Conservation (phyloP, 257 asterid genomes). For the Solanum tarijense region DNA sequence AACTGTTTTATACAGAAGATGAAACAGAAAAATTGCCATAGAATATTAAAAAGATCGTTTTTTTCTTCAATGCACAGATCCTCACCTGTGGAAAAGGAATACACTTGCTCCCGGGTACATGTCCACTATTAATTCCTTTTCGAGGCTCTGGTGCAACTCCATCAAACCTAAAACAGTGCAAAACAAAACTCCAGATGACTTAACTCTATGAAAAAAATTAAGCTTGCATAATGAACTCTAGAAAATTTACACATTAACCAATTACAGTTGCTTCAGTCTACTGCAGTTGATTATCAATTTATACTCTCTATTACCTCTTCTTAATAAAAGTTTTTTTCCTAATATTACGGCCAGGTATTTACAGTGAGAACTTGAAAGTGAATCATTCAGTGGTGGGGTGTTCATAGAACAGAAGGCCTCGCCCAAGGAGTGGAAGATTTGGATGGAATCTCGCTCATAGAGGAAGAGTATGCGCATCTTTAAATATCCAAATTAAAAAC, state of each 20-base stretch:
- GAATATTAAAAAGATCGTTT: background rate
- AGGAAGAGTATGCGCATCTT: background rate
- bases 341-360: background rate
- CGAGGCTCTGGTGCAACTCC: constrained; percentile 99
- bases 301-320: background rate
- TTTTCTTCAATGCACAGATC: background rate
- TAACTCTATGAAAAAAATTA: background rate
- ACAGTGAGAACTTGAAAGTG: background rate
- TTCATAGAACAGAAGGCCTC: background rate
- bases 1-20: background rate
- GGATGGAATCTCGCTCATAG: background rate
- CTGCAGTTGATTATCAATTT: background rate
- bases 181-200: background rate
- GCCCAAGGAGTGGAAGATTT: background rate
- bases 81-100: constrained; percentile 84
- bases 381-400: background rate
- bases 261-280: background rate
- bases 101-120: constrained; percentile 88
- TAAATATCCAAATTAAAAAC: background rate
- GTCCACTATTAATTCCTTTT: constrained; percentile 85
- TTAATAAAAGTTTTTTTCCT: background rate
- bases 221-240: background rate
- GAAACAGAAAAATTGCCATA: background rate
- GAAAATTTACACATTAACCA: background rate
- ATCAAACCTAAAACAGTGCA: constrained; percentile 46